phyloP scores from a whole-genome alignment of 2,329 filamentous ascomycete genomes.

The Thyridium curvatum region DNA sequence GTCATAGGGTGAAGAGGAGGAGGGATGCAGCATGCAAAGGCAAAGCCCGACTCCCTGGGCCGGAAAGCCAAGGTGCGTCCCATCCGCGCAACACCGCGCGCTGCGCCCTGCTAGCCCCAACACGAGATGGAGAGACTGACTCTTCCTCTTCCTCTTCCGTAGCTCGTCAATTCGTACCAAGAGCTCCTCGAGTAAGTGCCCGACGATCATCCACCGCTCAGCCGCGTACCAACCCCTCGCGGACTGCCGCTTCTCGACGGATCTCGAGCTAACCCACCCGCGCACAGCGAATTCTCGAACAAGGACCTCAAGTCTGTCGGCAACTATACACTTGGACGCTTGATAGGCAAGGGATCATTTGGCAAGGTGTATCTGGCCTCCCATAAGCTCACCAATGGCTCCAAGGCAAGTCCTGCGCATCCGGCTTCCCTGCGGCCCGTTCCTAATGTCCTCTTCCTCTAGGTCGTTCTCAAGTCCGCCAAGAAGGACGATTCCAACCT shows the following conservation, averaged over 20 bases:
- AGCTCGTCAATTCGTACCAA: conserved; percentile 97
- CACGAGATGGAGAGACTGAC: no score
- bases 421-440: not conserved
- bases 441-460: conserved; percentile 4
- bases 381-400: conserved; percentile 97
- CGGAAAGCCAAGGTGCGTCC: conserved; percentile 54
- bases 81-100: not conserved
- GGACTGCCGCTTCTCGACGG: conserved; percentile 2
- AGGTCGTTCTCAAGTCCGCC: conserved; percentile 98
- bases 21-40: conserved; percentile 49
- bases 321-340: conserved; percentile 84
- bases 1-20: conserved; percentile 7
- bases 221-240: conserved; percentile 1
- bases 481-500: conserved; percentile 95
- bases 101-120: no score
- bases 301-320: conserved; percentile 88
- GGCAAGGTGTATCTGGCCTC: conserved; percentile 95
- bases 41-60: conserved; percentile 51
- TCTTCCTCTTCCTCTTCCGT: not conserved
- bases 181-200: conserved; percentile 79
- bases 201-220: not conserved
- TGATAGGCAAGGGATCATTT: conserved; percentile 97
- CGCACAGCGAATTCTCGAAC: conserved; percentile 78
- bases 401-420: conserved; percentile 59
- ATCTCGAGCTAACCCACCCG: conserved; percentile 7